Evolutionary conservation across 306 rosid genomes (phyloP), one percentile per base, ranked within the genome.

Genomic region (Elaeagnus macrophylla): DNA sequence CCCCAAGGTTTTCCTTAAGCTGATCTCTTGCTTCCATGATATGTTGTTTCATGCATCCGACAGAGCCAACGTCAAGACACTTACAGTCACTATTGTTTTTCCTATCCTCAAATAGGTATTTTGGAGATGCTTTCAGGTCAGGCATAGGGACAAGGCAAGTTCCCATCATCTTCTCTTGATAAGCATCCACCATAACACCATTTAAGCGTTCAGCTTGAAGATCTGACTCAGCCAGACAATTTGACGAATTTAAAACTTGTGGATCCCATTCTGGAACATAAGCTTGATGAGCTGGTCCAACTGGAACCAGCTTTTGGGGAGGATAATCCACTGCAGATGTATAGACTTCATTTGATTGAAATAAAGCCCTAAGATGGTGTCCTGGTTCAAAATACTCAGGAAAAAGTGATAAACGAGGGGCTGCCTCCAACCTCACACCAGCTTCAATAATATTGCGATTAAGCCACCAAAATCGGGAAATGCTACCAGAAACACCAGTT

Each of bases 281-380:
- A 37, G 61, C 74, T 64, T 74, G 79, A 54, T 74, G 64, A 54
- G 53, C 55, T 37, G 67, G 75, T 14, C 79, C 79, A 32, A 74
- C 44, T 16, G 79, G 51, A 68, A 74, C 79, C 8, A 35, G 59
- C 51, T 59, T 54, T 59, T 8, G 63, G 43, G 60, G 53, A 64
- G 71, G 67, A 64, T 47, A 54, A 54, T 54, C 62, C 12, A 55
- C 61, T 19, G 50, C 48, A 56, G 79, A 54, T 41, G 56, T 65
- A 52, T 38, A 32, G 48, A 47, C 48, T 36, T 62, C 57, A 13
- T 72, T 60, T 8, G 73, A 57, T 19, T 59, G 67, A 55, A 59
- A 48, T 16, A 62, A 49, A 57, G 56, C 56, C 56, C 55, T 64
- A 37, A 54, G 40, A 14, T 39, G 71, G 58, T 68, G 32, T 52